These are phyloP conservation scores for Fusarium papillatum DNA, from an alignment of 2,329 filamentous ascomycete species.

Conservation along the genomic window DNA sequence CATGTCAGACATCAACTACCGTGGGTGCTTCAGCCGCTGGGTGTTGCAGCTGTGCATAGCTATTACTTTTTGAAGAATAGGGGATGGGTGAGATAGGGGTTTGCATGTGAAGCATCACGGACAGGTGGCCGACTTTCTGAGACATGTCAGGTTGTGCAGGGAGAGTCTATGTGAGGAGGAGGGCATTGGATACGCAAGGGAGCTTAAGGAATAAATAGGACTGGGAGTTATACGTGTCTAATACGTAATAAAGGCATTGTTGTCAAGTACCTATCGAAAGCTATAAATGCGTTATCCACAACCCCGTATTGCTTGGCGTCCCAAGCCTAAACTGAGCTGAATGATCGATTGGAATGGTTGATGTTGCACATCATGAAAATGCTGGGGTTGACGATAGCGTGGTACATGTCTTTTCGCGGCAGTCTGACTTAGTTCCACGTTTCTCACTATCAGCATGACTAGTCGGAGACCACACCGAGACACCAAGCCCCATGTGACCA, in stretches of 20 bases:
- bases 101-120: background rate
- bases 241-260: background rate
- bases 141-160: background rate
- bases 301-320: background rate
- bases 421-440: background rate
- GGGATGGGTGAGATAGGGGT: slow-evolving; percentile 21
- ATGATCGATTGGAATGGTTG: background rate
- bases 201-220: background rate
- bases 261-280: background rate
- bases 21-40: slow-evolving; percentile 48
- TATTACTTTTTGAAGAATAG: slow-evolving; percentile 44
- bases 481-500: slow-evolving; percentile 39
- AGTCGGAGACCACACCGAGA: slow-evolving; percentile 18
- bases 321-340: background rate
- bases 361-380: background rate
- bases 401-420: slow-evolving; percentile 13
- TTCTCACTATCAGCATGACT: background rate
- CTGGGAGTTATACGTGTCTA: background rate
- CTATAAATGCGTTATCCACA: background rate
- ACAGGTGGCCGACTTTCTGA: background rate
- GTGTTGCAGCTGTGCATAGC: slow-evolving; percentile 42
- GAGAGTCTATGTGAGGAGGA: background rate
- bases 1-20: slow-evolving; percentile 49
- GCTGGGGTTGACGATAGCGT: slow-evolving; percentile 13
- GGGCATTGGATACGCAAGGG: background rate